Conservation (phyloP, 2,329 filamentous ascomycete species). For the Cladosporium velox region DNA sequence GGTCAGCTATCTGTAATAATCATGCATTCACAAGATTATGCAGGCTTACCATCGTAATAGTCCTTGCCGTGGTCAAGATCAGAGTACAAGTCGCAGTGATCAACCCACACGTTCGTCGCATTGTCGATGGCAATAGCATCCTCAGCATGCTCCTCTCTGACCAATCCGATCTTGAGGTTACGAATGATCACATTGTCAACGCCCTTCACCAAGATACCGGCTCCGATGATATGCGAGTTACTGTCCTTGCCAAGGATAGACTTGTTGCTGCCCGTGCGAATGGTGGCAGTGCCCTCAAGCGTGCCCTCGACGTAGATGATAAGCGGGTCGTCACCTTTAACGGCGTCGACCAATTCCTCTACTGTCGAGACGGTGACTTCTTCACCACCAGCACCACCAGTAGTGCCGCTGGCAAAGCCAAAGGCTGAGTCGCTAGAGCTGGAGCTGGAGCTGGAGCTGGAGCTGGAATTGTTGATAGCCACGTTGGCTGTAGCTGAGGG, state of each 20-base stretch:
- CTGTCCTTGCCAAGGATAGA: conserved; percentile 54
- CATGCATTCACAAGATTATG: neutral
- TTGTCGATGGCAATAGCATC: conserved; percentile 56
- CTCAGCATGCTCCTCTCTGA: conserved; percentile 46
- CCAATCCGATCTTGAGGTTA: conserved; percentile 57
- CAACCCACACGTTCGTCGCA: conserved; percentile 61
- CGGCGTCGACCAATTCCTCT: conserved; percentile 43
- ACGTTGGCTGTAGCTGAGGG: neutral
- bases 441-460: too few species aligned
- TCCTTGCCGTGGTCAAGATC: conserved; percentile 65
- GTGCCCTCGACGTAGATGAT: conserved; percentile 53
- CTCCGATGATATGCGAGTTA: conserved; percentile 44
- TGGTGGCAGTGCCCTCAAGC: conserved; percentile 44
- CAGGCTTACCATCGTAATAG: conserved; percentile 61
- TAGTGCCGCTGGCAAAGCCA: conserved; percentile 41
- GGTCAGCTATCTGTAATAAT: neutral
- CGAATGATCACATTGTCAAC: conserved; percentile 58
- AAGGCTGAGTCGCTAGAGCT: neutral
- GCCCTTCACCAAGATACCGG: conserved; percentile 52
- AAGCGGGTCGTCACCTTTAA: conserved; percentile 36
- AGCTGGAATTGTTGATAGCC: neutral
- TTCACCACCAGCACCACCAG: conserved; percentile 48
- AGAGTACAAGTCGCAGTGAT: conserved; percentile 66
- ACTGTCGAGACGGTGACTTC: conserved; percentile 51
- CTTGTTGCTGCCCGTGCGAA: conserved; percentile 53